Evolutionary conservation across 768 basidiomycete genomes (phyloP).

Genomic region (Asterophora parasitica): DNA sequence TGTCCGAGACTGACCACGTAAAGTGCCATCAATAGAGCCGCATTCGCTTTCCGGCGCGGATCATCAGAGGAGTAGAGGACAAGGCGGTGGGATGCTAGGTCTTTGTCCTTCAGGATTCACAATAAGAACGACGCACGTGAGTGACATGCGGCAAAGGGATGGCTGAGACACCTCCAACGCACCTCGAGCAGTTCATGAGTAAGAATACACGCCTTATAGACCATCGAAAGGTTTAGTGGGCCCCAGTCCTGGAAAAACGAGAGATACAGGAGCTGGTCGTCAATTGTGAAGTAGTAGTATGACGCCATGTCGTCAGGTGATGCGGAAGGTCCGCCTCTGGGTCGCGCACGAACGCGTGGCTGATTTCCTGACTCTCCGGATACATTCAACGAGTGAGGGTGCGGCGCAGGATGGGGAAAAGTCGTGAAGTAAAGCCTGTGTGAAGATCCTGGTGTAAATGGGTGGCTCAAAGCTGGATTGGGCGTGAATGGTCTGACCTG

Average conservation of each 20-base stretch:
- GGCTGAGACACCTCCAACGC: constrained; percentile 16
- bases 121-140: constrained; percentile 31
- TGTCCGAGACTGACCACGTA: constrained; percentile 67
- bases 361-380: constrained; percentile 46
- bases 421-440: constrained; percentile 83
- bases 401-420: constrained; percentile 74
- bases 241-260: constrained; percentile 97
- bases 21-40: constrained; percentile 89
- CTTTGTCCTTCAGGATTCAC: constrained; percentile 55
- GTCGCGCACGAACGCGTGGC: constrained; percentile 59
- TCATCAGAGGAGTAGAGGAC: constrained; percentile 88
- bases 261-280: constrained; percentile 87
- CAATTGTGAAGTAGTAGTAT: constrained; percentile 90
- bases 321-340: constrained; percentile 53
- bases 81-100: constrained; percentile 65
- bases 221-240: constrained; percentile 87
- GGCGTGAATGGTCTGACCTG: constrained; percentile 41
- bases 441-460: constrained; percentile 11
- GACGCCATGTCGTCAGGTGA: constrained; percentile 70
- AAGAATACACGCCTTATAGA: constrained; percentile 88
- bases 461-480: constrained; percentile 7
- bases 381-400: constrained; percentile 60
- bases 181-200: constrained; percentile 88
- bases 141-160: constrained; percentile 29
- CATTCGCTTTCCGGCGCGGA: constrained; percentile 86